Base-by-base conservation (phyloP, 2,329 filamentous ascomycete species). In the Knoxdaviesia proteae region DNA sequence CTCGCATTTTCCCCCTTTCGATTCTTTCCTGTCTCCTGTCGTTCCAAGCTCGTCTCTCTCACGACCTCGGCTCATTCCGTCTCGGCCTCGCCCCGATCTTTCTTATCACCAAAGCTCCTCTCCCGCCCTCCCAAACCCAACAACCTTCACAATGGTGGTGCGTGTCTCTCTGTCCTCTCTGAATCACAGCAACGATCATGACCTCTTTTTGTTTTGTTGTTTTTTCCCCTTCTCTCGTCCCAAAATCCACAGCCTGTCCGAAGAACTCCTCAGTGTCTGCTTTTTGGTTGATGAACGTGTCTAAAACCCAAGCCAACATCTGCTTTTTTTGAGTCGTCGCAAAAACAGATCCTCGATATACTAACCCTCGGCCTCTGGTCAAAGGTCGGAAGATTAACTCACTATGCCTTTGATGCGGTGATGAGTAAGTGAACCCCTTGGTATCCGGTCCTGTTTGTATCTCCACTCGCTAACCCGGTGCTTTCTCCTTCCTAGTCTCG, bases 341-440 rank as follows among this genome's bases (percentile, higher is more conserved):
- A 41, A 36, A 36, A 38, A 57, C 60, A 75, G 69, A 61, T 77
- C 59, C 70, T 77, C 64, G 68, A 75, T 63, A 67, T 76, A 61
- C 73, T 77, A 67, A 76, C 72, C 59, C 69, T 80, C 63, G 74
- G 70, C 60, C 64, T 77, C 52, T 74, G 65, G 69, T 68, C 65
- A 64, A 78, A 94, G 88, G 71, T 96, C 63, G 88, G 87, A 68
- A 79, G 81, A 62, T 65, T 96, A 55, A 82, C 83, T 59, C 88
- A 96, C 67, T 94, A 92, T 67, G 84, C 86, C 56, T 88, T 96
- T 61, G 88, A 96, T 64, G 88, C 88, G 49, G 84, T 96, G 52
- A 75, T 96, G 53, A 68, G 84, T 90, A 74, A 53, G 80, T 68
- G 38, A 32, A 32, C 33, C 36, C 40, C 40, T 42, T 39, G 44